Conservation (phyloP, 108 stramenopile species). For the Cyclotella kingstonii region DNA sequence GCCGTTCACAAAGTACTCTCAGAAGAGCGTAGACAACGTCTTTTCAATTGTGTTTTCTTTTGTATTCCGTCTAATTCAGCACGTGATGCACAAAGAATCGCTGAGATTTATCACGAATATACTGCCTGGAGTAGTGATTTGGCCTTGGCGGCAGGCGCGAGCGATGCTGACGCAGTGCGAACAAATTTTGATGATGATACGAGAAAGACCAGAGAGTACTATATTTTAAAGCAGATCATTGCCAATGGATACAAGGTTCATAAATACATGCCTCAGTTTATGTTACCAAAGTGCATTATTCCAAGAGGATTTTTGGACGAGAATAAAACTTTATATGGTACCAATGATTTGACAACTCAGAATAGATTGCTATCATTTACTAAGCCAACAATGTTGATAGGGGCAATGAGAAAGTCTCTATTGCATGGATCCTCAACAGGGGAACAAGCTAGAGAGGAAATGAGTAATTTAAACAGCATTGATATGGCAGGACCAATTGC, state of each 20-base stretch:
- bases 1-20: conserved; percentile 68
- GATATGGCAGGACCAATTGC: conserved; percentile 34
- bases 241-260: conserved; percentile 36
- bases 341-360: neutral
- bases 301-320: conserved; percentile 45
- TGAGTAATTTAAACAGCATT: conserved; percentile 24
- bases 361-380: neutral
- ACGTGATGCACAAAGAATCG: conserved; percentile 58
- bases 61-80: conserved; percentile 42
- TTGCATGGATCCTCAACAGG: conserved; percentile 2
- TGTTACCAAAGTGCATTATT: conserved; percentile 42
- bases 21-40: conserved; percentile 67
- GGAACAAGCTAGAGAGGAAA: conserved; percentile 35
- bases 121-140: conserved; percentile 80
- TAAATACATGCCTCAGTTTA: conserved; percentile 51
- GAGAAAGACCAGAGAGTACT: conserved; percentile 77
- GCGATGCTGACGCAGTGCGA: conserved; percentile 76
- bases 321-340: conserved; percentile 15
- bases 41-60: conserved; percentile 26
- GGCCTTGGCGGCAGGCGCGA: conserved; percentile 74
- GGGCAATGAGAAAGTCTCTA: neutral
- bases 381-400: conserved; percentile 6
- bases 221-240: conserved; percentile 68
- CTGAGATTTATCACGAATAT: conserved; percentile 67
- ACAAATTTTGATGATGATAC: conserved; percentile 69